Base-by-base conservation (phyloP, 2,329 filamentous ascomycete genomes). In the Phoma herbarum region DNA sequence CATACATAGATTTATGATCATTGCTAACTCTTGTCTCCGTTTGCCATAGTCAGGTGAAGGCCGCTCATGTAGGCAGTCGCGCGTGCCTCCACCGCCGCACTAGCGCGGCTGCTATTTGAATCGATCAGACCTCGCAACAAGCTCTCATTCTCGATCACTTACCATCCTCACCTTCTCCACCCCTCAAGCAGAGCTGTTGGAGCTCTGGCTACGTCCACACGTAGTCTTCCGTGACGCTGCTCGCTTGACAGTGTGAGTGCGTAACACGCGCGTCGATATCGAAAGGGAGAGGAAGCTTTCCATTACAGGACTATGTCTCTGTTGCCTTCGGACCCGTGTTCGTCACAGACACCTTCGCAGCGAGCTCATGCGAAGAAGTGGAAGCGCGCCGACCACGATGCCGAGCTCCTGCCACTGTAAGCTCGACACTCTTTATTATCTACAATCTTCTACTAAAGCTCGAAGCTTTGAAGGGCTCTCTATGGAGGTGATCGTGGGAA, bases 1-100 rank as follows among this genome's bases (percentile, higher is more conserved):
- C 50, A 51, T 54, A 59, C 14, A 46, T 54, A 59, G 56, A 54
- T 54, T 41, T 43, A 59, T 54, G 56, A 54, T 45, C 39, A 45
- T 23, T 1, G 16, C 12, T 16, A 41, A 12, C 2, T 14, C 22
- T 2, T 55, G 12, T 22, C 11, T 42, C 25, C 14, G 16, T 20
- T 42, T 37, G 29, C 16, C 16, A 37, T n/a, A 18, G 28, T 26
- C 23, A 41, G 16, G 31, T 37, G 31, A 48, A 5, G 2, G 20
- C 2, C 31, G 14, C 20, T 37, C 22, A 26, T 33, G 10, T 2
- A 22, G 47, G 25, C 3, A 16, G n/a, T 45, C 23, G 42, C 23
- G 50, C 42, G 23, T 53, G 50, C 45, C 23, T 12, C 37, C 45
- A 37, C 45, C 8, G 31, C 31, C 14, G 45, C 45, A 9, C 31